Evolutionary conservation across 176 grass and related monocot genomes (phyloP), one percentile per base, ranked within the genome.

Genomic region (Phoenix roebelenii): DNA sequence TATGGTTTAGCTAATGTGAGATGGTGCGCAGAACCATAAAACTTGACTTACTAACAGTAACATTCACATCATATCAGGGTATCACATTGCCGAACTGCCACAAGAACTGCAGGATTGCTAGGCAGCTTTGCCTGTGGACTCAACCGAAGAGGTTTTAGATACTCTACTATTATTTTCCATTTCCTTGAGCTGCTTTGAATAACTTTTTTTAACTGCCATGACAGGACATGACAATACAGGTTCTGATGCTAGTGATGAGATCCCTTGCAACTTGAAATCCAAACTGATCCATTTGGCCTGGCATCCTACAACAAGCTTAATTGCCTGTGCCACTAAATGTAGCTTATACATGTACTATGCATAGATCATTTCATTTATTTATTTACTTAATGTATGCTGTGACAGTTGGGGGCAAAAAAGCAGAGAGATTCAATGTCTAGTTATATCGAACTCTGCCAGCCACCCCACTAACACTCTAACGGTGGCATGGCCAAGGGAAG

Each of bases 251-350:
- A 44, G 10, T 0, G 26, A 53, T 7, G 69, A 72, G 7, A 22
- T 72, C 24, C n/a, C 57, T 1, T 72, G 58, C 3, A 58, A 72
- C 18, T 62, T 72, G 2, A 39, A 54, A 22, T 72, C 69, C 5
- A 72, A 72, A 44, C 12, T 54, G 58, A 23, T 35, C 26, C 69
- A 62, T 62, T 55, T 63, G 69, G 69, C 69, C 12, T 72, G 69
- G 69, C 69, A 72, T 54, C 69, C 69, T 54, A 44, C 69, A 23
- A n/a, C 49, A 72, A 62, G 53, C 59, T 54, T 62, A 5, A 61
- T 72, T 10, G 69, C 58, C 59, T 72, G 69, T 22, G 69, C 69
- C 12, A 5, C 50, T 53, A 72, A 72, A 24, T 53, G 69, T 3
- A 61, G 69, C 49, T 62, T 72, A 49, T 72, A 72, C 25, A 22